These are phyloP conservation scores for Fraxinus sp. DNA, from an alignment of 305 asterid genomes.

Conservation along the genomic window DNA sequence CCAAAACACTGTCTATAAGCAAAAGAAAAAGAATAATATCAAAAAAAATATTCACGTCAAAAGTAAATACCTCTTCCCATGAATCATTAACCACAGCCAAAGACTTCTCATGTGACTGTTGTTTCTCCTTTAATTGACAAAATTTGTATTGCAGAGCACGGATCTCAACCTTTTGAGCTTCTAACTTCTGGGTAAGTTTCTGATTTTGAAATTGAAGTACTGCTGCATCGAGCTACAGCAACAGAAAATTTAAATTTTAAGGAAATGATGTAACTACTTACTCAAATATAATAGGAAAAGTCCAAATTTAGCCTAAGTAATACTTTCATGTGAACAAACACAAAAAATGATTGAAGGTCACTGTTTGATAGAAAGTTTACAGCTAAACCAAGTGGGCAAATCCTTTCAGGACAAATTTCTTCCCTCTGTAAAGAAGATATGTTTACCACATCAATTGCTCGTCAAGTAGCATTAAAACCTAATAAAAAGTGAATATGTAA, in stretches of 20 bases:
- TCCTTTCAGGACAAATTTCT: background rate
- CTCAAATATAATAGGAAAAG: constrained; percentile 19
- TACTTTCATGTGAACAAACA: constrained; percentile 13
- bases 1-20: background rate
- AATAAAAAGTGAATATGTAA: background rate
- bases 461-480: background rate
- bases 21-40: background rate
- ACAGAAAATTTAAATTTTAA: constrained; percentile 24
- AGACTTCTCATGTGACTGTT: constrained; percentile 55
- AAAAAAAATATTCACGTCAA: background rate
- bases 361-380: constrained; percentile 18
- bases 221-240: constrained; percentile 73
- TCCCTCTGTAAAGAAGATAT: background rate
- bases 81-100: constrained; percentile 53
- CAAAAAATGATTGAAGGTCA: constrained; percentile 8
- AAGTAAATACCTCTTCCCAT: constrained; percentile 65
- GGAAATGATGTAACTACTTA: constrained; percentile 11
- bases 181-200: constrained; percentile 87
- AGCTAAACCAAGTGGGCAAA: background rate
- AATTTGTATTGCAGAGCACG: constrained; percentile 55
- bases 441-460: background rate
- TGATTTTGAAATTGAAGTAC: constrained; percentile 95
- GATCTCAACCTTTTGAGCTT: constrained; percentile 81
- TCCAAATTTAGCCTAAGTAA: constrained; percentile 14
- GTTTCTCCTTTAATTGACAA: constrained; percentile 56